Evolutionary conservation across 1,139 yeast species (phyloP).

Genomic region (Lipomyces yarrowii): DNA sequence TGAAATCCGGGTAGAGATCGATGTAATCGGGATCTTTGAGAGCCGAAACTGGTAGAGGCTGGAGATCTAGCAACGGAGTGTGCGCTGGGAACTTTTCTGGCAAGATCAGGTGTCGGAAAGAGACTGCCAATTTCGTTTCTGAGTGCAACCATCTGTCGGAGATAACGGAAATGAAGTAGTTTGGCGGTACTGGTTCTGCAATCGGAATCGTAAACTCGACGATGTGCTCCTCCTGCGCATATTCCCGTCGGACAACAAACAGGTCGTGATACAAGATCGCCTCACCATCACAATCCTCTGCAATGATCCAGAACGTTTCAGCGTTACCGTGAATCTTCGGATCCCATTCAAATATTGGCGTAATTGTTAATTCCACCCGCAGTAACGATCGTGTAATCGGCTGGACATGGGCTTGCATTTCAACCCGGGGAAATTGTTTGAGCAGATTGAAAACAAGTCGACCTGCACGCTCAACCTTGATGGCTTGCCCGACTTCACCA

Average conservation of each 20-base stretch:
- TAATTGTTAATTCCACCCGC: conserved; percentile 64
- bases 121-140: conserved; percentile 62
- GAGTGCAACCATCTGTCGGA: conserved; percentile 89
- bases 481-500: conserved; percentile 78
- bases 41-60: conserved; percentile 53
- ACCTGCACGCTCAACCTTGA: conserved; percentile 71
- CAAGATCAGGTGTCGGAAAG: conserved; percentile 55
- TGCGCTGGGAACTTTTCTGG: conserved; percentile 75
- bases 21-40: conserved; percentile 53
- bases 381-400: conserved; percentile 75
- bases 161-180: conserved; percentile 67
- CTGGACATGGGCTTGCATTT: conserved; percentile 62
- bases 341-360: conserved; percentile 83
- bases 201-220: conserved; percentile 69
- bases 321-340: conserved; percentile 58
- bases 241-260: conserved; percentile 54
- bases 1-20: conserved; percentile 46
- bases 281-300: conserved; percentile 87
- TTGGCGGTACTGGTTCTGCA: conserved; percentile 68
- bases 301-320: conserved; percentile 68
- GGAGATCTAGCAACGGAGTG: conserved; percentile 56
- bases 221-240: conserved; percentile 56
- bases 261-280: conserved; percentile 61
- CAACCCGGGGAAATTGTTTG: conserved; percentile 70
- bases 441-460: conserved; percentile 62